Conservation (phyloP, 805 yeast species). For the Lipomyces yamadae region DNA sequence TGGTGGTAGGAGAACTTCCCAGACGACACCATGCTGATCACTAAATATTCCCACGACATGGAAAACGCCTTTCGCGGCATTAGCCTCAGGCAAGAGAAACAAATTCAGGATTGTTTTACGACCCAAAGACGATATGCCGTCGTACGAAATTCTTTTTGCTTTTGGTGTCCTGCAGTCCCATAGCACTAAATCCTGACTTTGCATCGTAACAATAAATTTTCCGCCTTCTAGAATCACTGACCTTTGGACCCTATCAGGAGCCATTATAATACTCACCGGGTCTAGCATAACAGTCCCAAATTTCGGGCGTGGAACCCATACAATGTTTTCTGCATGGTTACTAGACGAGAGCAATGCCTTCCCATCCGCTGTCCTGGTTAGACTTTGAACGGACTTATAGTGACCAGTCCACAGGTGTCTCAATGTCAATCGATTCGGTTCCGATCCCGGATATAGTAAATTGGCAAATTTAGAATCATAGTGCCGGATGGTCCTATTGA, state of each 20-base stretch:
- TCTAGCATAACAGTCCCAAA: slow-evolving; percentile 34
- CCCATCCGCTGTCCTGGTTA: slow-evolving; percentile 72
- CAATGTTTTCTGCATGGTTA: slow-evolving; percentile 63
- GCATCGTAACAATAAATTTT: slow-evolving; percentile 51
- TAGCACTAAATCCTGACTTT: slow-evolving; percentile 53
- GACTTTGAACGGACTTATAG: slow-evolving; percentile 70
- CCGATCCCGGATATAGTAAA: slow-evolving; percentile 30
- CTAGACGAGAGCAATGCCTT: slow-evolving; percentile 62
- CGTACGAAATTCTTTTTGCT: slow-evolving; percentile 19
- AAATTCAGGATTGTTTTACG: slow-evolving; percentile 36
- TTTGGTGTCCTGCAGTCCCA: slow-evolving; percentile 59
- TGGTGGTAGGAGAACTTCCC: slow-evolving; percentile 35
- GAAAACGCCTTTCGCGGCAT: slow-evolving; percentile 4
- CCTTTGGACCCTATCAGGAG: slow-evolving; percentile 54
- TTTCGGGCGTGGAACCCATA: slow-evolving; percentile 54
- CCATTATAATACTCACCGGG: slow-evolving; percentile 47
- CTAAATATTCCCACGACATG: slow-evolving; percentile 38
- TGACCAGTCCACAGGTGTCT: slow-evolving; percentile 81
- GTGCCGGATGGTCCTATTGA: slow-evolving; percentile 46
- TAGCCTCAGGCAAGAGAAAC: slow-evolving; percentile 48
- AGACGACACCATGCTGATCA: slow-evolving; percentile 36
- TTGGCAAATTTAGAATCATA: slow-evolving; percentile 40
- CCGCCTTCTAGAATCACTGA: slow-evolving; percentile 60
- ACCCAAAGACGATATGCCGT: slow-evolving; percentile 7
- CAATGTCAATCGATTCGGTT: slow-evolving; percentile 39